Evolutionary conservation across 1,139 yeast genomes (phyloP).

Genomic region (Hansenula sp.): DNA sequence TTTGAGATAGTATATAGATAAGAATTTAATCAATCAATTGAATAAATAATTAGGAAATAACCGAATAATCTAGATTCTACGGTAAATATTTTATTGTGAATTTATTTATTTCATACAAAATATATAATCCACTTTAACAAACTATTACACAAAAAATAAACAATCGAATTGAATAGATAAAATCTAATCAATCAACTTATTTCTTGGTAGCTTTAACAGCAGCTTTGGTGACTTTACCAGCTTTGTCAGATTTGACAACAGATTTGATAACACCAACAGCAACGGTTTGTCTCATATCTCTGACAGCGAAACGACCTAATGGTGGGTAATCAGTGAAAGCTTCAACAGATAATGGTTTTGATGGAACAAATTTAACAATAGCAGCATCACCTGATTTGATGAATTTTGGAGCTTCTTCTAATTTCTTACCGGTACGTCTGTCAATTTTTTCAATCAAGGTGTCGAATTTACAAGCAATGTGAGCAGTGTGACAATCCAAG

Average conservation of each 20-base stretch:
- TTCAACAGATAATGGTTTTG: conserved; percentile 98
- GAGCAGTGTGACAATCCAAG: conserved; percentile 93
- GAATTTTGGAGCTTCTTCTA: conserved; percentile 81
- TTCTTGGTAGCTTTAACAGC: conserved; percentile 98
- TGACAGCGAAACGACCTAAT: conserved; percentile 98
- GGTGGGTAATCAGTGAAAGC: conserved; percentile 98
- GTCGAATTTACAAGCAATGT: conserved; percentile 90
- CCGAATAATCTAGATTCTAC: too few relatives aligned
- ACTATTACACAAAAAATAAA: too few relatives aligned
- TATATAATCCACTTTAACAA: too few relatives aligned
- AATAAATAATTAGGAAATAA: too few relatives aligned
- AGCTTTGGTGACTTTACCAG: conserved; percentile 99
- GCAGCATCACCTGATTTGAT: conserved; percentile 94
- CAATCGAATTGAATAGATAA: too few relatives aligned
- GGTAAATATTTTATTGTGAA: too few relatives aligned
- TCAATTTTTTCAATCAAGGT: conserved; percentile 83
- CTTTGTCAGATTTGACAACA: conserved; percentile 88
- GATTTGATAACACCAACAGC: conserved; percentile 99
- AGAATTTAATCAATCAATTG: too few relatives aligned
- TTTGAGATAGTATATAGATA: too few relatives aligned
- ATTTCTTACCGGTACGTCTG: conserved; percentile 89
- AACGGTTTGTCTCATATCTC: conserved; percentile 99
- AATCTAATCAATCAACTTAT: conserved; percentile 40
- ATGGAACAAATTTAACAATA: conserved; percentile 84
- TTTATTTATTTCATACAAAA: too few relatives aligned